Percentiles rank a stretch among this genome's conserved stretches.
Evolutionary conservation across 805 yeast species (phyloP).

Genomic region (Candida dendrica): DNA sequence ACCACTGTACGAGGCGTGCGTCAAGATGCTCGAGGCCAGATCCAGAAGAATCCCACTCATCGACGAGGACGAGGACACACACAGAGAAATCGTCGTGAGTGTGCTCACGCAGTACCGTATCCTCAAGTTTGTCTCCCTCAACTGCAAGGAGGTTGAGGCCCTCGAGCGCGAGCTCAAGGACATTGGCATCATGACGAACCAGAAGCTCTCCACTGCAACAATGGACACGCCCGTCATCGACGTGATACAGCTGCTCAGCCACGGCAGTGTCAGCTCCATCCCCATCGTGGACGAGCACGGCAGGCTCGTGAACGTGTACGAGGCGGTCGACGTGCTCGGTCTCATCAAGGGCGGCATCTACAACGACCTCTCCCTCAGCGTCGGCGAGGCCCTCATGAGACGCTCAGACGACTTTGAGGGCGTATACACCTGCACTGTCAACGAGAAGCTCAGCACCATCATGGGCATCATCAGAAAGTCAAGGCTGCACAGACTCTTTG

Average conservation of each 20-base stretch:
- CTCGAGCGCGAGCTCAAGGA: slow-evolving; percentile 69
- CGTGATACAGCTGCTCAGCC: slow-evolving; percentile 75
- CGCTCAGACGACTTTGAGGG: slow-evolving; percentile 96
- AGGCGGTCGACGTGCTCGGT: slow-evolving; percentile 90
- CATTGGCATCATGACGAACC: slow-evolving; percentile 54
- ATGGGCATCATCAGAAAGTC: slow-evolving; percentile 90
- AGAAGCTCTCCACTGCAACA: slow-evolving; percentile 63
- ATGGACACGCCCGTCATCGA: slow-evolving; percentile 92
- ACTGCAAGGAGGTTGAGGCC: slow-evolving; percentile 90
- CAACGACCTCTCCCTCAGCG: slow-evolving; percentile 81
- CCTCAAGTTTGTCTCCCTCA: slow-evolving; percentile 88
- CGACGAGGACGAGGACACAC: slow-evolving; percentile 88
- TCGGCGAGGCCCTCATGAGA: slow-evolving; percentile 93
- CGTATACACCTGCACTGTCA: slow-evolving; percentile 87
- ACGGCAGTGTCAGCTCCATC: slow-evolving; percentile 79
- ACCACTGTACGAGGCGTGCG: slow-evolving; percentile 87
- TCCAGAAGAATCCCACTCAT: slow-evolving; percentile 92
- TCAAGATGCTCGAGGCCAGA: slow-evolving; percentile 78
- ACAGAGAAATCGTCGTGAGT: slow-evolving; percentile 88
- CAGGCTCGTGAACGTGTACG: slow-evolving; percentile 80
- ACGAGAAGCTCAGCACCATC: slow-evolving; percentile 80
- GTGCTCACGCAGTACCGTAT: slow-evolving; percentile 96
- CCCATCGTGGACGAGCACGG: slow-evolving; percentile 81
- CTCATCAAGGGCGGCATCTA: slow-evolving; percentile 91
- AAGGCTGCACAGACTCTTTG: slow-evolving; percentile 84